phyloP scores from a whole-genome alignment of 2,329 filamentous ascomycete species.

The Clonostachys solani region DNA sequence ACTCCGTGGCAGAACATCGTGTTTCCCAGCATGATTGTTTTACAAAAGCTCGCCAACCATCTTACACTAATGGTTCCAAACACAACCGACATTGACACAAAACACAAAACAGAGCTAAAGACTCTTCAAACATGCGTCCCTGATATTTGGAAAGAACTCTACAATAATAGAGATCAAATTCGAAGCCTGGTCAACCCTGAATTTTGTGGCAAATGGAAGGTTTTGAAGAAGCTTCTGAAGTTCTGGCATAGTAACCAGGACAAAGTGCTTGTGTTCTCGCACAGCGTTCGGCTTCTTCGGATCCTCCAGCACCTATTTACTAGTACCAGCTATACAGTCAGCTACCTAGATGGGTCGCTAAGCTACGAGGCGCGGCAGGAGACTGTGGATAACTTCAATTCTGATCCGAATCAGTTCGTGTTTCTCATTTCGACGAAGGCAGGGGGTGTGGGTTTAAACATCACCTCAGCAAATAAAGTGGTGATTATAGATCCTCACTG shows the following conservation, averaged over 20 bases:
- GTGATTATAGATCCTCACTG: conserved; percentile 96
- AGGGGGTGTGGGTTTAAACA: conserved; percentile 91
- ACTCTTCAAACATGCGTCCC: conserved; percentile 74
- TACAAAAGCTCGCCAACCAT: conserved; percentile 91
- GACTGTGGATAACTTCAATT: conserved; percentile 87
- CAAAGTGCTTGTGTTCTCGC: conserved; percentile 93
- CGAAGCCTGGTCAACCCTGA: conserved; percentile 79
- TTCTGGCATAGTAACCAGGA: conserved; percentile 90
- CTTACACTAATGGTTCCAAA: conserved; percentile 80
- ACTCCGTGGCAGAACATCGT: conserved; percentile 71
- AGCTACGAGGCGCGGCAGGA: conserved; percentile 77
- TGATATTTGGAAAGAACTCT: conserved; percentile 68
- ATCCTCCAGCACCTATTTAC: conserved; percentile 85
- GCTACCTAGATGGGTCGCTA: conserved; percentile 84
- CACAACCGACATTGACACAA: conserved; percentile 59
- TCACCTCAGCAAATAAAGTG: conserved; percentile 96
- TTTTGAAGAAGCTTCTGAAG: conserved; percentile 78
- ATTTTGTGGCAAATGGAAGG: conserved; percentile 96
- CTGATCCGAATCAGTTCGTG: conserved; percentile 81
- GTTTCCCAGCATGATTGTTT: conserved; percentile 76
- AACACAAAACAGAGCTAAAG: conserved; percentile 72
- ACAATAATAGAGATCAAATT: conserved; percentile 72
- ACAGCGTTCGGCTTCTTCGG: conserved; percentile 79
- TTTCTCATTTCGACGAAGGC: conserved; percentile 94
- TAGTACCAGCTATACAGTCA: conserved; percentile 85